These are phyloP conservation scores for Ascocoryne sarcoides DNA, from an alignment of 2,329 filamentous ascomycete species.

Conservation along the genomic window DNA sequence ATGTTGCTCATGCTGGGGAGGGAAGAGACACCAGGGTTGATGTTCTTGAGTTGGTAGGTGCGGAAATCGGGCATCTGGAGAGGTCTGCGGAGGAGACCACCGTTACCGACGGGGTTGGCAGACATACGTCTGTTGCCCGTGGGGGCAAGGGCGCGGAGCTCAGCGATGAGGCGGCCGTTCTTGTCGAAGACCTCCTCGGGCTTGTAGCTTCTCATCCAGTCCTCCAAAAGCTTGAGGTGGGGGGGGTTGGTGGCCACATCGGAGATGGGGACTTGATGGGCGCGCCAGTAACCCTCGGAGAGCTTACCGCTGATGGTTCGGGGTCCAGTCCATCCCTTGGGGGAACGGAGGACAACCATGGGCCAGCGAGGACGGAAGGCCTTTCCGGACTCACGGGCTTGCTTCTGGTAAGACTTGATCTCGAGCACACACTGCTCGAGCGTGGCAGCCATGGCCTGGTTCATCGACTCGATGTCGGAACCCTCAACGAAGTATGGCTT, in stretches of 20 bases:
- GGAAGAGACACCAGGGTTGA: slow-evolving; percentile 47
- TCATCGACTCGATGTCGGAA: slow-evolving; percentile 64
- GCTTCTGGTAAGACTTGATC: slow-evolving; percentile 60
- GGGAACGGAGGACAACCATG: slow-evolving; percentile 68
- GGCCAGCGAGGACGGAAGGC: slow-evolving; percentile 67
- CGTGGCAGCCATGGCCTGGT: slow-evolving; percentile 73
- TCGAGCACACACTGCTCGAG: slow-evolving; percentile 63
- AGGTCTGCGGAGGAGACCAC: slow-evolving; percentile 57
- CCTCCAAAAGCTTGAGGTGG: slow-evolving; percentile 60
- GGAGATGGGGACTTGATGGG: slow-evolving; percentile 70
- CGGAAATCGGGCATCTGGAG: slow-evolving; percentile 63
- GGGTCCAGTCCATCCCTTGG: slow-evolving; percentile 74
- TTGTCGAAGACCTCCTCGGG: slow-evolving; percentile 63
- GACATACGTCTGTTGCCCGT: slow-evolving; percentile 62
- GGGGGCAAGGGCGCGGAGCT: slow-evolving; percentile 57
- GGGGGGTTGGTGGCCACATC: slow-evolving; percentile 57
- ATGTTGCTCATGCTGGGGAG: slow-evolving; percentile 63
- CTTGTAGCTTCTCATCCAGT: slow-evolving; percentile 70
- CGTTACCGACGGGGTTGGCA: slow-evolving; percentile 68
- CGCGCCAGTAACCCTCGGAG: slow-evolving; percentile 68
- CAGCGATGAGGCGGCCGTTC: slow-evolving; percentile 52
- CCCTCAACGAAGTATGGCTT: slow-evolving; percentile 75
- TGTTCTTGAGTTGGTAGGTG: slow-evolving; percentile 54
- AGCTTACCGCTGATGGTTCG: slow-evolving; percentile 62
- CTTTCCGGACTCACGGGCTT: slow-evolving; percentile 61